Evolutionary conservation across 1,284 basidiomycete species (phyloP).

Genomic region (Naganishia albida): DNA sequence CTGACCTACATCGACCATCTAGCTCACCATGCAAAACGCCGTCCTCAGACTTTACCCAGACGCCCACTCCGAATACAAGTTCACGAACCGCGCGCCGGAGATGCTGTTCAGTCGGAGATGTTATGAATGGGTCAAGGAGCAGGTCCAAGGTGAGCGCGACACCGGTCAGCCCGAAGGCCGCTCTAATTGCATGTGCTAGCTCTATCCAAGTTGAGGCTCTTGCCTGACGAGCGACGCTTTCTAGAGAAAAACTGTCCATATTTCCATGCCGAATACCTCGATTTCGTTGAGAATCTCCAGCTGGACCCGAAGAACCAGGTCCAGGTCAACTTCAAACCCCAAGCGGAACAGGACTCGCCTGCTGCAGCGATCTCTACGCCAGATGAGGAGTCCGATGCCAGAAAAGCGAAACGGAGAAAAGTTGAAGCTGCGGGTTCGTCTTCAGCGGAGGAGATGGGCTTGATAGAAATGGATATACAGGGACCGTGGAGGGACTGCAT

Average conservation of each 20-base stretch:
- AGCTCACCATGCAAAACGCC: conserved; percentile 98
- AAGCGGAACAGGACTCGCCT: conserved; percentile 57
- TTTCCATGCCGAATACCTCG: conserved; percentile 71
- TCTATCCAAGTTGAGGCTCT: conserved; percentile 67
- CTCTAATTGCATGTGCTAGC: conserved; percentile 55
- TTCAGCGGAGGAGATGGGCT: conserved; percentile 58
- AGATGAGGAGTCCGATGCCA: conserved; percentile 22
- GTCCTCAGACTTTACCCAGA: conserved; percentile 77
- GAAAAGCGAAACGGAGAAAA: conserved; percentile 65
- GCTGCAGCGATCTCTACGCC: conserved; percentile 27
- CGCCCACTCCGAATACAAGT: conserved; percentile 68
- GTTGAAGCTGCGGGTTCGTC: conserved; percentile 40
- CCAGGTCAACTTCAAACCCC: conserved; percentile 65
- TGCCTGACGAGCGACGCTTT: conserved; percentile 67
- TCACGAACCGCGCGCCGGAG: conserved; percentile 77
- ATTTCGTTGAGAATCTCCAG: conserved; percentile 69
- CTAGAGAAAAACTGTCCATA: conserved; percentile 73
- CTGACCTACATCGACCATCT: conserved; percentile 15
- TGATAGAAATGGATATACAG: conserved; percentile 69
- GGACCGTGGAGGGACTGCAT: conserved; percentile 90
- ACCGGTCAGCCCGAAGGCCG: not conserved
- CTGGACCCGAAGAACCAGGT: conserved; percentile 80
- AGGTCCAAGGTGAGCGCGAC: conserved; percentile 65
- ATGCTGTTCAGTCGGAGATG: conserved; percentile 72
- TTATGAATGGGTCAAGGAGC: conserved; percentile 66